Base-by-base conservation (phyloP, 768 basidiomycete species). In the Rhodotorula diobovata region DNA sequence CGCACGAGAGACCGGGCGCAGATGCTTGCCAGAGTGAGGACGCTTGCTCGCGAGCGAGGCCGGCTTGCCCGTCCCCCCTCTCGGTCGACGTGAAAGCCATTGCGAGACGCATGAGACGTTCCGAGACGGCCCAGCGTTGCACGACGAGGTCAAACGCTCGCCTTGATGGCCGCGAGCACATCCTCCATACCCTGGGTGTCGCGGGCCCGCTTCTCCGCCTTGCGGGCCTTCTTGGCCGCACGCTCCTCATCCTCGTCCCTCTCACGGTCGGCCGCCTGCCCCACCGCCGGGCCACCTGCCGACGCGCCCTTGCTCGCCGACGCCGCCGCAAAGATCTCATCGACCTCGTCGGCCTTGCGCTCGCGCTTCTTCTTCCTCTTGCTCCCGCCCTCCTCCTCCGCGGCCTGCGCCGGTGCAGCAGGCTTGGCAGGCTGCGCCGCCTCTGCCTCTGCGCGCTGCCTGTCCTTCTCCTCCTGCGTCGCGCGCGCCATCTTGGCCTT, bases 401-500 rank as follows among this genome's bases (percentile, higher is more conserved):
- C 46, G 7, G 35, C 23, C 5, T 11, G 35, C 18, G 23, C 2
- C 35, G 34, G 5, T 23, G 37, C 56, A 21, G 56, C 23, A 35
- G 25, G n/a, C 30, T 28, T 23, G 41, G n/a, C n/a, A n/a, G 45
- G 37, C 32, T 32, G 39, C 34, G 35, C 39, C 0, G 9, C 46
- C 10, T 54, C 61, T 23, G 55, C 46, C n/a, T 61, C 63, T 25
- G 58, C 65, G 20, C 21, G 23, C 34, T 21, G 30, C 35, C 66
- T 37, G 5, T 59, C 71, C 59, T 72, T 68, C 53, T 72, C 71
- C 54, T 68, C 67, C 34, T 61, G 57, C 25, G 63, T 60, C 45
- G 61, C 23, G 25, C 55, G 46, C 63, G 68, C 73, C 78, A 93
- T 90, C 74, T 87, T 78, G 57, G 84, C 85, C 74, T 87, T 86